phyloP scores from a whole-genome alignment of 73 alveolate species.

The Effrenium voratum region DNA sequence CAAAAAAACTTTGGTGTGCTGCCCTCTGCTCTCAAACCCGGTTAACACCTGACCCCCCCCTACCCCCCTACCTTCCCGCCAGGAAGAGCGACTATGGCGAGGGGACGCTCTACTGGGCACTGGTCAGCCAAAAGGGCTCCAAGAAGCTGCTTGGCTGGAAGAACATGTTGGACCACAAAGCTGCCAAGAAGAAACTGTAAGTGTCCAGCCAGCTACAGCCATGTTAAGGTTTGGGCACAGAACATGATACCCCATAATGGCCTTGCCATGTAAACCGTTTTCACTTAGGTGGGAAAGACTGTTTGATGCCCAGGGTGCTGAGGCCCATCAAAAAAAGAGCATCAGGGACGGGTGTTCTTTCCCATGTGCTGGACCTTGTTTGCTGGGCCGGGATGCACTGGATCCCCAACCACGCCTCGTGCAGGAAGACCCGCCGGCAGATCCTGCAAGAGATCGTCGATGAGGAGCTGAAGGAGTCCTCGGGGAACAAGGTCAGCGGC shows the following conservation, averaged over 20 bases:
- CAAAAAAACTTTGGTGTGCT: background rate
- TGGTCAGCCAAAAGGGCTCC: constrained; percentile 8
- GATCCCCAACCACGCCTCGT: background rate
- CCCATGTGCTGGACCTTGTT: too few species aligned
- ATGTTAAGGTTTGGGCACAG: too few species aligned
- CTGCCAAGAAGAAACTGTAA: too few species aligned
- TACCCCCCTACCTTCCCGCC: background rate
- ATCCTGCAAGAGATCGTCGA: constrained; percentile 14
- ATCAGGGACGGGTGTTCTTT: too few species aligned
- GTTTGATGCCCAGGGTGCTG: too few species aligned
- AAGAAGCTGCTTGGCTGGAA: background rate
- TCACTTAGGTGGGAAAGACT: too few species aligned
- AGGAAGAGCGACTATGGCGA: constrained; percentile 39
- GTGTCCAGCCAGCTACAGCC: too few species aligned
- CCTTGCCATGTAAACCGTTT: too few species aligned
- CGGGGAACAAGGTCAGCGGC: background rate
- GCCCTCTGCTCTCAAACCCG: background rate
- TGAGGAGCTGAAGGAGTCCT: constrained; percentile 7
- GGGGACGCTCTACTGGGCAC: constrained; percentile 13
- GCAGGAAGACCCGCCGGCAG: background rate
- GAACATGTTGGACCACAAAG: too few species aligned
- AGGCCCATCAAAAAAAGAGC: too few species aligned
- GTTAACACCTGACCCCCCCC: background rate
- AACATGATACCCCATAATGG: too few species aligned
- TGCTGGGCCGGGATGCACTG: too few species aligned